These are phyloP conservation scores for Entoloma clypeatum DNA, from an alignment of 1,284 basidiomycete species.

Conservation along the genomic window DNA sequence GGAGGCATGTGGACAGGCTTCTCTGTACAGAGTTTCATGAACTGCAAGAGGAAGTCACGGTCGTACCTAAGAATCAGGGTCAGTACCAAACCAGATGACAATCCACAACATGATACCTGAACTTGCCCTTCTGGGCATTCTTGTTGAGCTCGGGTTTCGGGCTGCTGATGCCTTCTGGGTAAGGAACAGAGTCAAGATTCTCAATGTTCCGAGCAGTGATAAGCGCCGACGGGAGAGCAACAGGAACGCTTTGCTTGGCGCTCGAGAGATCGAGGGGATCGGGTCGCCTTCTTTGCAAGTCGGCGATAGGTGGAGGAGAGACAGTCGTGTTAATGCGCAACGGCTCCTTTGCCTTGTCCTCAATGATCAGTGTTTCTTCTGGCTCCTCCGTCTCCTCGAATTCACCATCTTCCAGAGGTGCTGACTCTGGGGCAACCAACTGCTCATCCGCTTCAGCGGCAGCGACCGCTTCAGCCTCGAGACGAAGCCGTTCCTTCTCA, in stretches of 20 bases:
- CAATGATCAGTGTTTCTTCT: conserved; percentile 23
- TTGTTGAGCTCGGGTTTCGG: conserved; percentile 85
- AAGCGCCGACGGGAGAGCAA: conserved; percentile 62
- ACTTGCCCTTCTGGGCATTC: conserved; percentile 84
- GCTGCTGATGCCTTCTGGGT: conserved; percentile 83
- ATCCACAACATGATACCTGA: conserved; percentile 51
- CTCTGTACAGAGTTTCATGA: conserved; percentile 94
- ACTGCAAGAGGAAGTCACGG: conserved; percentile 96
- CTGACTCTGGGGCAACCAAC: conserved; percentile 24
- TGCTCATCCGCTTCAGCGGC: conserved; percentile 22
- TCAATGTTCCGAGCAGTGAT: conserved; percentile 79
- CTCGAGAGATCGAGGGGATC: conserved; percentile 68
- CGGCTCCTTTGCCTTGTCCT: conserved; percentile 43
- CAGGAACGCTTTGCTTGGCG: conserved; percentile 38
- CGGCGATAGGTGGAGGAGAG: conserved; percentile 32
- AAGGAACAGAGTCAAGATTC: conserved; percentile 75
- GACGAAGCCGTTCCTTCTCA: conserved; percentile 18
- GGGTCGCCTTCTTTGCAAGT: conserved; percentile 50
- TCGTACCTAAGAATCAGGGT: conserved; percentile 66
- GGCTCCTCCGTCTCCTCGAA: conserved; percentile 26
- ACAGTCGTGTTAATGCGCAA: conserved; percentile 63
- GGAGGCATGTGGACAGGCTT: conserved; percentile 89
- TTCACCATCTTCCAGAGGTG: conserved; percentile 28
- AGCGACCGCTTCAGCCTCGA: conserved; percentile 17
- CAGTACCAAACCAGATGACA: background rate